Conservation (phyloP, 2,329 filamentous ascomycete species). For the Allantophomopsis cytisporea region DNA sequence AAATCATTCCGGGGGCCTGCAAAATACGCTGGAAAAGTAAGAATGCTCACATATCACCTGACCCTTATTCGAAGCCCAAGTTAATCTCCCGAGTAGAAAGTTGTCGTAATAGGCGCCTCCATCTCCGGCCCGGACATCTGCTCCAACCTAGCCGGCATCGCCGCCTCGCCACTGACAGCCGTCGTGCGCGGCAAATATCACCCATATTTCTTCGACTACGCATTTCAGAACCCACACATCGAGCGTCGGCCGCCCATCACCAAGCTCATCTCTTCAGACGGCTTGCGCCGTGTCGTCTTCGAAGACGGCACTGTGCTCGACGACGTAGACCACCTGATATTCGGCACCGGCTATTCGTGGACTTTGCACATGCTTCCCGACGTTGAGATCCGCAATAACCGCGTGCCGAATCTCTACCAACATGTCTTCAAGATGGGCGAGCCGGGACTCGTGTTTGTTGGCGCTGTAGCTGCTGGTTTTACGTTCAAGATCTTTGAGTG, state of each 20-base stretch:
- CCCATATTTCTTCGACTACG: constrained; percentile 41
- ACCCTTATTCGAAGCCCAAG: too few relatives aligned
- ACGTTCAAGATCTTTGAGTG: constrained; percentile 60
- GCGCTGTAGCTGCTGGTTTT: constrained; percentile 40
- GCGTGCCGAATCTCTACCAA: constrained; percentile 40
- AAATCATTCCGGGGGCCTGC: constrained; percentile 59
- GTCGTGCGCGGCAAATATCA: constrained; percentile 36
- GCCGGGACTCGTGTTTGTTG: constrained; percentile 41
- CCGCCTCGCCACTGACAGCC: constrained; percentile 32
- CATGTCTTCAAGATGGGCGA: constrained; percentile 42
- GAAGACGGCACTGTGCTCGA: constrained; percentile 36
- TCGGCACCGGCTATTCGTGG: constrained; percentile 55
- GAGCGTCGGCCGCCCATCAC: constrained; percentile 31
- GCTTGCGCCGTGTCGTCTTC: constrained; percentile 34
- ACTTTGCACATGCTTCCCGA: constrained; percentile 44
- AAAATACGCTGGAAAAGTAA: constrained; percentile 35
- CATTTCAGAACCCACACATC: constrained; percentile 45
- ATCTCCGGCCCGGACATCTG: constrained; percentile 52
- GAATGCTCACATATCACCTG: too few relatives aligned
- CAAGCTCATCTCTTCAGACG: constrained; percentile 20
- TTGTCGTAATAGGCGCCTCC: constrained; percentile 49
- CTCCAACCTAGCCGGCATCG: constrained; percentile 32
- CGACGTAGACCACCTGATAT: constrained; percentile 47
- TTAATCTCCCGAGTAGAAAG: constrained; percentile 7
- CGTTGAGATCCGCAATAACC: constrained; percentile 36